Conservation (phyloP, 2,329 filamentous ascomycete genomes). For the Fusarium sp. region DNA sequence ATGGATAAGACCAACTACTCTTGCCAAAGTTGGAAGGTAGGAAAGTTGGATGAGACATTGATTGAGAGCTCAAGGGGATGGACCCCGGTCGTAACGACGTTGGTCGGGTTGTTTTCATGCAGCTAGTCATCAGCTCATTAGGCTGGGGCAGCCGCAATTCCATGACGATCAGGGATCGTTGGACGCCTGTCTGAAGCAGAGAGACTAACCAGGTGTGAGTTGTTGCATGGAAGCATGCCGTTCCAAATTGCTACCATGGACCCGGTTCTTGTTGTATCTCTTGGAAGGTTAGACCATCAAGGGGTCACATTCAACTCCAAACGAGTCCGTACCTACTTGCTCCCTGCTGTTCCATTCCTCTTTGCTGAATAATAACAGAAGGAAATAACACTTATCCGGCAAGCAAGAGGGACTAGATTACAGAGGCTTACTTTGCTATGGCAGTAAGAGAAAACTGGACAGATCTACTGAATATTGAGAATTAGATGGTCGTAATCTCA, state of each 20-base stretch:
- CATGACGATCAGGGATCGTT: background rate
- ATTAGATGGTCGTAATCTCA: background rate
- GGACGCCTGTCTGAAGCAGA: background rate
- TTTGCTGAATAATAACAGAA: background rate
- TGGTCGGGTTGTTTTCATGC: background rate
- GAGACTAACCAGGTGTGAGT: background rate
- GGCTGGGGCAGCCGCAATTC: background rate
- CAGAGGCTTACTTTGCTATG: background rate
- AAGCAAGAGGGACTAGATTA: background rate
- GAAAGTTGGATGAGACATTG: background rate
- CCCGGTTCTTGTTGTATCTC: background rate
- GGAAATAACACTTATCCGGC: background rate
- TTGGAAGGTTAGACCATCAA: background rate
- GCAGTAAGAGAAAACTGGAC: background rate
- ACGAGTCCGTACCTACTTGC: background rate
- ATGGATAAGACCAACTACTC: background rate
- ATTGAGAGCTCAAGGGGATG: background rate
- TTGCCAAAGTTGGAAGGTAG: background rate
- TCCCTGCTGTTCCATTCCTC: background rate
- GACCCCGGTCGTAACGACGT: background rate
- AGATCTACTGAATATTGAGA: background rate
- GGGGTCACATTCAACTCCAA: background rate
- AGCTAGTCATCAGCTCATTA: background rate
- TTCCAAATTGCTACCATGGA: background rate
- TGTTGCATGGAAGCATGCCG: background rate